A percentile compares a stretch with the other conserved stretches of the same genome.
Evolutionary conservation across 2,329 filamentous ascomycete genomes (phyloP).

Genomic region (Botrytis deweyae): DNA sequence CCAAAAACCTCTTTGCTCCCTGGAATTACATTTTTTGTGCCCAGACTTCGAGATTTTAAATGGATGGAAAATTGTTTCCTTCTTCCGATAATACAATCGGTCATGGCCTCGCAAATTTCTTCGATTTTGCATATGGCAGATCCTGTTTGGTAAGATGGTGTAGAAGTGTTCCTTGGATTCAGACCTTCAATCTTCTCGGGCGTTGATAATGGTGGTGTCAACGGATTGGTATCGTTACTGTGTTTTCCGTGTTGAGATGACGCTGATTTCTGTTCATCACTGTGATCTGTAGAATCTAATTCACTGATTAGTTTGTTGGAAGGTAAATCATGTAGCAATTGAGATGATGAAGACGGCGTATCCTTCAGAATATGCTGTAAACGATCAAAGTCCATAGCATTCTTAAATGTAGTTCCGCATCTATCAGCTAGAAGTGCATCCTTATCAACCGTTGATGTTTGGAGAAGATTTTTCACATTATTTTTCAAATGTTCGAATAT

Average conservation of each 20-base stretch:
- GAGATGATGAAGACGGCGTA: background rate
- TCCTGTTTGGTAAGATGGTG: constrained; percentile 31
- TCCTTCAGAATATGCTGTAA: constrained; percentile 22
- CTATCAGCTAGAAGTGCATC: background rate
- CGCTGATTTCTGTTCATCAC: background rate
- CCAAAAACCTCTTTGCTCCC: background rate
- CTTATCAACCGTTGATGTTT: background rate
- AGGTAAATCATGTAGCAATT: constrained; percentile 32
- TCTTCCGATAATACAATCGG: constrained; percentile 49
- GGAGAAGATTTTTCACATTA: background rate
- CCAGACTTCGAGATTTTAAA: background rate
- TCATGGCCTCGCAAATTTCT: constrained; percentile 51
- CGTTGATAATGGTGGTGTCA: background rate
- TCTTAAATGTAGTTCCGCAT: background rate
- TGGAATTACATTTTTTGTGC: background rate
- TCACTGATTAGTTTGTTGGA: constrained; percentile 12
- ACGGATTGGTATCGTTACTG: background rate
- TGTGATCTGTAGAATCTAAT: background rate
- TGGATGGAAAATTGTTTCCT: constrained; percentile 49
- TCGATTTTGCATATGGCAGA: constrained; percentile 54
- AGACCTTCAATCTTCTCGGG: background rate
- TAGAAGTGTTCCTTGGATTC: background rate
- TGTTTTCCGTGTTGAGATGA: background rate
- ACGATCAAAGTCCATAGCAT: constrained; percentile 30
- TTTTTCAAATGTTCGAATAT: background rate